Conservation (phyloP, 2,329 filamentous ascomycete genomes). For the Coleophoma crateriformis region DNA sequence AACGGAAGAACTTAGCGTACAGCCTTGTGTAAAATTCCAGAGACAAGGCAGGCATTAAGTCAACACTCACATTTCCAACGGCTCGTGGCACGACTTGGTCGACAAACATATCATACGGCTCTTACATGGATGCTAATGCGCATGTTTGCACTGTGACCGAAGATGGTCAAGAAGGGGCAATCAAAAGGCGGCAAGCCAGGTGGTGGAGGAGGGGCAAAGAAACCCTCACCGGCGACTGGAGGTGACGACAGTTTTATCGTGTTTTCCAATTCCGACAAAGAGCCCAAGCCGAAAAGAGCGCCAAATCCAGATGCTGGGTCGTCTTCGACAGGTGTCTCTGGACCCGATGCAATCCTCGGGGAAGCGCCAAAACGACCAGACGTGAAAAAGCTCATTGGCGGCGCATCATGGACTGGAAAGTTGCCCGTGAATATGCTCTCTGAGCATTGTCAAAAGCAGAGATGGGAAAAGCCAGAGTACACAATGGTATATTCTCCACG, state of each 20-base stretch:
- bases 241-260: slow-evolving; percentile 48
- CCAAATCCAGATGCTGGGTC: slow-evolving; percentile 6
- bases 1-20: too few species aligned
- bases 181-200: slow-evolving; percentile 26
- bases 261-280: slow-evolving; percentile 53
- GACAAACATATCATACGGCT: too few species aligned
- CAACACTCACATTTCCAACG: too few species aligned
- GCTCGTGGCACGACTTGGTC: too few species aligned
- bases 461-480: slow-evolving; percentile 93
- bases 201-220: slow-evolving; percentile 20
- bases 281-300: slow-evolving; percentile 28
- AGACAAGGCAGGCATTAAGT: too few species aligned
- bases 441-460: slow-evolving; percentile 92
- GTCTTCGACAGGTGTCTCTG: slow-evolving; percentile 10
- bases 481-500: slow-evolving; percentile 52
- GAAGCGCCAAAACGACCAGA: slow-evolving; percentile 43
- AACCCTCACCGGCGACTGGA: slow-evolving; percentile 16
- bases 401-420: slow-evolving; percentile 96
- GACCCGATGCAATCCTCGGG: slow-evolving; percentile 18
- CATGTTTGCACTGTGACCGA: slow-evolving; percentile 7
- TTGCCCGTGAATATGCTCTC: slow-evolving; percentile 88
- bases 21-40: too few species aligned
- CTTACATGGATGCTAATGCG: neutral
- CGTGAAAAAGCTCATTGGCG: slow-evolving; percentile 80
- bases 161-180: slow-evolving; percentile 29